phyloP scores from a whole-genome alignment of 2,329 filamentous ascomycete species.

The Rhynchosporium agropyri region DNA sequence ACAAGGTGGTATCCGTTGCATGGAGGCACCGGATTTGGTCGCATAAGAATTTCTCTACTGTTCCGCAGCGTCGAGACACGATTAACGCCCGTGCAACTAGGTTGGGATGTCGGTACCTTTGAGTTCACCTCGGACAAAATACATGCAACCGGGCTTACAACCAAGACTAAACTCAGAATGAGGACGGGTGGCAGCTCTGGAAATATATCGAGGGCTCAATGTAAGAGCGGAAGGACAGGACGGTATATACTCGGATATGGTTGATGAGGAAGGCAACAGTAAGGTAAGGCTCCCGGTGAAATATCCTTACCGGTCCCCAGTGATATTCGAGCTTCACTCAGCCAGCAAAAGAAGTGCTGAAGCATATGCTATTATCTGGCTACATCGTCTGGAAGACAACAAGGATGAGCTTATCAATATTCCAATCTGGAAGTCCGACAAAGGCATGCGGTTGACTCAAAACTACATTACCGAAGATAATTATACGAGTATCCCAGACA shows the following conservation, averaged over 20 bases:
- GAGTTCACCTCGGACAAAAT: conserved; percentile 78
- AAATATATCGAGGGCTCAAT: conserved; percentile 65
- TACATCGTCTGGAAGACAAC: conserved; percentile 81
- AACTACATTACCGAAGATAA: conserved; percentile 90
- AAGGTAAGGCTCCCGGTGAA: conserved; percentile 79
- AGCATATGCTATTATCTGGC: conserved; percentile 81
- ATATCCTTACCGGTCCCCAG: conserved; percentile 83
- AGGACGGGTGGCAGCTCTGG: conserved; percentile 84
- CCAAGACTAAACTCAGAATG: conserved; percentile 71
- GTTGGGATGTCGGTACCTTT: conserved; percentile 95
- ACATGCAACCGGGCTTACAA: conserved; percentile 62
- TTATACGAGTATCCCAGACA: conserved; percentile 67
- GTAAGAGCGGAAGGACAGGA: conserved; percentile 62
- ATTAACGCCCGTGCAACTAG: conserved; percentile 81
- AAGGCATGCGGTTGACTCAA: conserved; percentile 75
- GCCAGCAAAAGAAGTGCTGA: conserved; percentile 69
- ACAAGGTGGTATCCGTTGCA: conserved; percentile 96
- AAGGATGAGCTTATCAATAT: conserved; percentile 77
- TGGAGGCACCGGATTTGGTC: conserved; percentile 89
- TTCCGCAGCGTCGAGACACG: conserved; percentile 88
- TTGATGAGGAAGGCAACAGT: conserved; percentile 51
- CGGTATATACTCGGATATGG: conserved; percentile 61
- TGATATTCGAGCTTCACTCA: conserved; percentile 84
- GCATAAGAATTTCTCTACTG: conserved; percentile 82
- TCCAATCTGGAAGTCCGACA: conserved; percentile 87